phyloP scores from a whole-genome alignment of 2,329 filamentous ascomycete species.

The Arthrobotrys iridis region DNA sequence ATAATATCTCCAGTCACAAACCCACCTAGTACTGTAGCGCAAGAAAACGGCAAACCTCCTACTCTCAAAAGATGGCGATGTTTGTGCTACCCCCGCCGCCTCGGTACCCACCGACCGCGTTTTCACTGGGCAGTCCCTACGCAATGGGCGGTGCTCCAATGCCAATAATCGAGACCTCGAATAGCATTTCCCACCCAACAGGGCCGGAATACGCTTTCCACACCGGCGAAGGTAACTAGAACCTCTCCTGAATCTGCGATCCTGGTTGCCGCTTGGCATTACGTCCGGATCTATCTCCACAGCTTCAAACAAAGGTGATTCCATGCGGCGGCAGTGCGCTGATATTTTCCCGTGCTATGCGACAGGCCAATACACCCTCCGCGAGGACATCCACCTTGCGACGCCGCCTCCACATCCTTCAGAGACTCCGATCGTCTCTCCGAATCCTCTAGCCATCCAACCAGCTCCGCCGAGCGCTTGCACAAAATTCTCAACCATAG shows the following conservation, averaged over 20 bases:
- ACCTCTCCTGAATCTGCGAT: conserved; percentile 12
- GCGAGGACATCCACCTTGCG: conserved; percentile 90
- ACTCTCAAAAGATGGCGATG: conserved; percentile 54
- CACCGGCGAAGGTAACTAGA: conserved; percentile 80
- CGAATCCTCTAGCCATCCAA: conserved; percentile 88
- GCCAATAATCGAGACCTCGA: conserved; percentile 92
- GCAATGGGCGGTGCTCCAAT: conserved; percentile 74
- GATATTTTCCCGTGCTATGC: not conserved
- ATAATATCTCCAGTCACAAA: conserved; percentile 24
- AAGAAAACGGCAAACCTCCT: conserved; percentile 25
- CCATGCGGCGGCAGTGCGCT: conserved; percentile 44
- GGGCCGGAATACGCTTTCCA: conserved; percentile 88
- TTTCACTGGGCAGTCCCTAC: conserved; percentile 72
- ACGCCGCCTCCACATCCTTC: conserved; percentile 96
- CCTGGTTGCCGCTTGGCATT: conserved; percentile 12
- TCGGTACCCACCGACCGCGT: conserved; percentile 78
- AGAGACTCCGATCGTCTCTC: conserved; percentile 84
- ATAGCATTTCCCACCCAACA: conserved; percentile 80
- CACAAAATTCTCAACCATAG: conserved; percentile 82
- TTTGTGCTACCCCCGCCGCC: conserved; percentile 83
- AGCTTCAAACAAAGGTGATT: not conserved
- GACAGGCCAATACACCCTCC: conserved; percentile 84
- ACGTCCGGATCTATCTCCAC: conserved; percentile 17
- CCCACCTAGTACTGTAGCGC: conserved; percentile 17
- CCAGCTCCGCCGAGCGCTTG: conserved; percentile 84